Conservation (phyloP, 371 early-diverging fungal species). For the Rhizopus arrhizus region DNA sequence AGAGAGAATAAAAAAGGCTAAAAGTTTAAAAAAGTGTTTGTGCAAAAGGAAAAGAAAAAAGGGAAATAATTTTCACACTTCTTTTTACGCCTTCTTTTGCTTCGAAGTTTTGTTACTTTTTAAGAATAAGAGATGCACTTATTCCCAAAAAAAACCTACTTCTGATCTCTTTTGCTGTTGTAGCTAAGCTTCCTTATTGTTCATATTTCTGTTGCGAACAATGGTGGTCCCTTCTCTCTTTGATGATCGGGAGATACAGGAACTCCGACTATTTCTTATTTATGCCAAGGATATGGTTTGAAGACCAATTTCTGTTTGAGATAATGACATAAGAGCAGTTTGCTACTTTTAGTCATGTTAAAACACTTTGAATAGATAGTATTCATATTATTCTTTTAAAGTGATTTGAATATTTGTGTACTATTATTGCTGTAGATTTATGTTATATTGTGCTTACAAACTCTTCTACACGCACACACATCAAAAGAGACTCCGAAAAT, state of each 20-base stretch:
- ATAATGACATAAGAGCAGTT: too few species aligned
- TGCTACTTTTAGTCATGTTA: too few species aligned
- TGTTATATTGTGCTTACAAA: too few species aligned
- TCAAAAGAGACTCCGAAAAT: too few species aligned
- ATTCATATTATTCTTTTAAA: too few species aligned
- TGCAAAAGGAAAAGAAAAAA: neutral
- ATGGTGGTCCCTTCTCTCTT: neutral
- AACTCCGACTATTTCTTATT: conserved; percentile 1
- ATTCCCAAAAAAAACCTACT: neutral
- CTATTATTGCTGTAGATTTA: too few species aligned
- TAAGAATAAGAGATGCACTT: neutral
- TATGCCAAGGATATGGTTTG: neutral
- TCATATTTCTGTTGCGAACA: neutral
- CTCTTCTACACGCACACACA: too few species aligned
- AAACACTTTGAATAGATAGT: too few species aligned
- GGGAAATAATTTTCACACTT: conserved; percentile 5
- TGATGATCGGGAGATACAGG: neutral
- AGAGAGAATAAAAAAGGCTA: neutral
- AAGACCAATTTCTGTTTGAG: too few species aligned
- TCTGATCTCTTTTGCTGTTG: neutral
- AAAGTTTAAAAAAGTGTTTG: neutral
- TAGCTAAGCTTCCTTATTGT: neutral
- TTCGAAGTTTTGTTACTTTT: neutral
- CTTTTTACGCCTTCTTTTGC: neutral
- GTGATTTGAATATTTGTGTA: too few species aligned